Evolutionary conservation across 305 asterid species (phyloP), one percentile per base, ranked within the genome.

Genomic region (Coffea humblotiana): DNA sequence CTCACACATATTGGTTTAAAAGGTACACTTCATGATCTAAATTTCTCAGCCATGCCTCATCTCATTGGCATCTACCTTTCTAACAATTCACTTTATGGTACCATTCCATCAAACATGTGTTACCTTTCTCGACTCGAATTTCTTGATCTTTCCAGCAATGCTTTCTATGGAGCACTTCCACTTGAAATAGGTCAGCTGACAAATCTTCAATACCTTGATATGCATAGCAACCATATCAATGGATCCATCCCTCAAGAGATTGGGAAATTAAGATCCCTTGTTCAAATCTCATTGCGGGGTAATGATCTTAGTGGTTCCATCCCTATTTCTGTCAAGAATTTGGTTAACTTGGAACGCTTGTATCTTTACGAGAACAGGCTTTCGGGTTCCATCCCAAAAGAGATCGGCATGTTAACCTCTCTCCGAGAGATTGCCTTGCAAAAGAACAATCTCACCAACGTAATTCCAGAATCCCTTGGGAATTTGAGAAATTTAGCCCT

Each of bases 21-120:
- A 83, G 86, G 88, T 84, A 78, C 80, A 25, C 86, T 84, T 80
- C 25, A 49, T 10, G 25, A 66, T 67, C 60, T 86, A 15, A 79
- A 82, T 45, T 84, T 84, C 80, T 84, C 89, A n/a, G 75, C 74
- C 12, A 71, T 80, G 11, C 27, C 72, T 13, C 45, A 66, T 80
- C 80, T 84, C 27, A 29, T 7, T 19, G 16, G 2, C 21, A 47
- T 84, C 21, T 58, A 72, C 60, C 73, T 82, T 25, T 67, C 60
- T 0, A 35, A 32, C 23, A 84, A 84, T 79, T 78, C 80, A n/a
- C 78, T 84, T 32, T 23, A 47, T 56, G 86, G 86, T 25, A 71
- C 78, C 25, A 74, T 84, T 71, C 86, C 85, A 8, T 19, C 66
- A 13, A 78, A 43, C 32, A 75, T 86, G 0, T 60, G 72, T 23